phyloP scores from a whole-genome alignment of 1,284 basidiomycete species.

The Coniferiporia sulphurascens region DNA sequence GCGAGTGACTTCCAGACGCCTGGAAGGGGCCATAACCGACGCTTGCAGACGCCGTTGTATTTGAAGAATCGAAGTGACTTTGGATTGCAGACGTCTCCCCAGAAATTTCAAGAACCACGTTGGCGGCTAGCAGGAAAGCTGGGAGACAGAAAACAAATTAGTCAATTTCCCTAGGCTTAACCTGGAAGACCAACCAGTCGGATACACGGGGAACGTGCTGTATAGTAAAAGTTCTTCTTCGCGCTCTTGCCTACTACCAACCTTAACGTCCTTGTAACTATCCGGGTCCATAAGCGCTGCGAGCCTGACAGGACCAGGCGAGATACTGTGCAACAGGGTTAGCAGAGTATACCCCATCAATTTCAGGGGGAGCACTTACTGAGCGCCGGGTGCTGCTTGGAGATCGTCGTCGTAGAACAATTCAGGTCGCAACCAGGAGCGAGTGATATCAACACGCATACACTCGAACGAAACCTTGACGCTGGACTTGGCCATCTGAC shows the following conservation, averaged over 20 bases:
- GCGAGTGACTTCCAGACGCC: background rate
- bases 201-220: slow-evolving; percentile 1
- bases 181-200: background rate
- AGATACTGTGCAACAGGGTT: background rate
- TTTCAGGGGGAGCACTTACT: background rate
- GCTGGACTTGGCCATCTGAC: background rate
- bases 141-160: background rate
- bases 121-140: background rate
- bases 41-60: background rate
- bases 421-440: slow-evolving; percentile 7
- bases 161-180: background rate
- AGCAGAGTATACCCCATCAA: background rate
- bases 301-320: background rate
- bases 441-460: slow-evolving; percentile 1
- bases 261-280: background rate
- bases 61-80: background rate
- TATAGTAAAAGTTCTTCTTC: background rate
- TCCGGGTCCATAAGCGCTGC: slow-evolving; percentile 6
- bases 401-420: slow-evolving; percentile 11
- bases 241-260: background rate
- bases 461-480: slow-evolving; percentile 6
- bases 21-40: background rate
- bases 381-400: background rate
- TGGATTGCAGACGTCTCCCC: slow-evolving; percentile 4
- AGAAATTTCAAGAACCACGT: slow-evolving; percentile 6